A percentile compares a stretch with the other conserved stretches of the same genome.
Evolutionary conservation across 805 yeast genomes (phyloP).

Genomic region (Groenewaldozyma salmanticensis): DNA sequence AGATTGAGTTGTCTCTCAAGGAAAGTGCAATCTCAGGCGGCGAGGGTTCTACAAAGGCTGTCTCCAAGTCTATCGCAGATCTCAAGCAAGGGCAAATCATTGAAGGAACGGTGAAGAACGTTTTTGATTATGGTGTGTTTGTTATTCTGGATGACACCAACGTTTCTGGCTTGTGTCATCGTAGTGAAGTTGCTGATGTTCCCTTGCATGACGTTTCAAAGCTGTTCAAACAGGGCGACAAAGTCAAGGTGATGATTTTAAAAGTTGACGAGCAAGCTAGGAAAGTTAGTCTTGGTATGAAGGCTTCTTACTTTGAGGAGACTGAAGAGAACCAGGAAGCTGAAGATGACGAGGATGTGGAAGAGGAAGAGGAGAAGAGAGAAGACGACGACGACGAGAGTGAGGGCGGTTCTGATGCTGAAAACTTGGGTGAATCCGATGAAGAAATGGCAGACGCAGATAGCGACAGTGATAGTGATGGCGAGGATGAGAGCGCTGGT

Average conservation of each 20-base stretch:
- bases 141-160: slow-evolving; percentile 64
- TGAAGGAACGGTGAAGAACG: slow-evolving; percentile 70
- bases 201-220: slow-evolving; percentile 46
- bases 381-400: slow-evolving; percentile 19
- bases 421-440: slow-evolving; percentile 21
- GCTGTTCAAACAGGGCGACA: slow-evolving; percentile 81
- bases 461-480: slow-evolving; percentile 24
- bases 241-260: slow-evolving; percentile 76
- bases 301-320: slow-evolving; percentile 71
- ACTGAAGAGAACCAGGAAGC: slow-evolving; percentile 28
- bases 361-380: slow-evolving; percentile 19
- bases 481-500: slow-evolving; percentile 36
- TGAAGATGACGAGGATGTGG: slow-evolving; percentile 21
- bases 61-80: slow-evolving; percentile 36
- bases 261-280: slow-evolving; percentile 53
- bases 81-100: slow-evolving; percentile 58
- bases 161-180: slow-evolving; percentile 82
- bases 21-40: slow-evolving; percentile 73
- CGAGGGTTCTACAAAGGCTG: slow-evolving; percentile 25
- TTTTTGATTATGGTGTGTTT: slow-evolving; percentile 86
- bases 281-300: slow-evolving; percentile 83
- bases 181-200: slow-evolving; percentile 62
- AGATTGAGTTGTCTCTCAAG: slow-evolving; percentile 69
- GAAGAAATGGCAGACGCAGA: slow-evolving; percentile 30
- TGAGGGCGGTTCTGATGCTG: slow-evolving; percentile 22